Evolutionary conservation across 768 basidiomycete genomes (phyloP).

Genomic region (Lactarius tabidus): DNA sequence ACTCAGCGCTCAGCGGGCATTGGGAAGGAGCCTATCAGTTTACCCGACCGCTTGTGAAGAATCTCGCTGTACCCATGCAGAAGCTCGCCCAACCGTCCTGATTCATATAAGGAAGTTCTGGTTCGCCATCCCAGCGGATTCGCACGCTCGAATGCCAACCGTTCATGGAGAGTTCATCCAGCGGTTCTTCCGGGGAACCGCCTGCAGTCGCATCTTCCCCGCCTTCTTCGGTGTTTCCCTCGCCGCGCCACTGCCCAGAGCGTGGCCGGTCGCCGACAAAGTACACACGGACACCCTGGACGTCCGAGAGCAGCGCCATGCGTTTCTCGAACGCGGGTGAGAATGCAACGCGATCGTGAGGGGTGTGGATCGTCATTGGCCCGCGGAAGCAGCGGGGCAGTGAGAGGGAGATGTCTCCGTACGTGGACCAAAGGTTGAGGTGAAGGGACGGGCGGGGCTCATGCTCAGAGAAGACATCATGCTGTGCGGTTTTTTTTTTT

Average conservation of each 20-base stretch:
- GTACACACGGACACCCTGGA: too few relatives aligned
- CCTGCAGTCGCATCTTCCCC: neutral
- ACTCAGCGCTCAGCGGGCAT: too few relatives aligned
- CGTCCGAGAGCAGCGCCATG: too few relatives aligned
- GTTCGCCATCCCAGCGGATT: constrained; percentile 10
- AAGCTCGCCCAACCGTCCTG: neutral
- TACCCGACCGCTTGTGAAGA: constrained; percentile 3
- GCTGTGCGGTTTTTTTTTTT: too few relatives aligned
- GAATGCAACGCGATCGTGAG: too few relatives aligned
- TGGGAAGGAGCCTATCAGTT: neutral
- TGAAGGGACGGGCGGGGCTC: too few relatives aligned
- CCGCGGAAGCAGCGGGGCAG: too few relatives aligned
- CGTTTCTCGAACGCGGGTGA: too few relatives aligned
- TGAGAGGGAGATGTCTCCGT: too few relatives aligned
- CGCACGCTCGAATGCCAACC: neutral
- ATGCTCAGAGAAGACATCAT: too few relatives aligned
- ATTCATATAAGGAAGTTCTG: neutral
- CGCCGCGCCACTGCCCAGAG: neutral
- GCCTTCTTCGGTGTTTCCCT: neutral
- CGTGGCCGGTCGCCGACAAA: neutral
- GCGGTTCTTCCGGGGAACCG: neutral
- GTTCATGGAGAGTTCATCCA: neutral
- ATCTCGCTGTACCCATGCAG: neutral
- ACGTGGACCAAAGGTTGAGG: too few relatives aligned
- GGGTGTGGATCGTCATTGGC: too few relatives aligned